phyloP scores from a whole-genome alignment of 208 protist genomes.

The Leptomonas pyrrhocoris region DNA sequence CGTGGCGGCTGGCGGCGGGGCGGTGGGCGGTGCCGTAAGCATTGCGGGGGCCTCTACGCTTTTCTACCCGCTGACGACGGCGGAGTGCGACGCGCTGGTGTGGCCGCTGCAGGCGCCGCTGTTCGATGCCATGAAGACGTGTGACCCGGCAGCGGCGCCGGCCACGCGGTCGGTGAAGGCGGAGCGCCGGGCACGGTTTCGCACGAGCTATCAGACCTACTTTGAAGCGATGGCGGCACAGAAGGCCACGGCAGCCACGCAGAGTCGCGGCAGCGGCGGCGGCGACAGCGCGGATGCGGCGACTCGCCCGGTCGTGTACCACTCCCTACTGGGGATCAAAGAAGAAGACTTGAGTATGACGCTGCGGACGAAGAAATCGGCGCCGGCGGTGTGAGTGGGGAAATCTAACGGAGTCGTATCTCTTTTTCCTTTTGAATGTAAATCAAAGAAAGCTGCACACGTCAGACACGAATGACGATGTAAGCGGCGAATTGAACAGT shows the following conservation, averaged over 20 bases:
- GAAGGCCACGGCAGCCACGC: slow-evolving; percentile 5
- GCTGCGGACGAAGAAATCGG: slow-evolving; percentile 18
- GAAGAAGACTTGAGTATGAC: slow-evolving; percentile 10
- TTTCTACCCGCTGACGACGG: slow-evolving; percentile 23
- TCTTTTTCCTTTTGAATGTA: too few species aligned
- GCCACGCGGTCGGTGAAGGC: slow-evolving; percentile 3
- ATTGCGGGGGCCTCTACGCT: slow-evolving; percentile 12
- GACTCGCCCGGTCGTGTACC: slow-evolving; percentile 3
- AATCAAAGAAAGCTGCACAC: too few species aligned
- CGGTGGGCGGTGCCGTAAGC: background rate
- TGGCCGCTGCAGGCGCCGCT: slow-evolving; percentile 15
- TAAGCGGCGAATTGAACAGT: too few species aligned
- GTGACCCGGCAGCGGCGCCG: background rate
- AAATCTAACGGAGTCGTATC: too few species aligned
- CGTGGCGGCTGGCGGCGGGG: background rate
- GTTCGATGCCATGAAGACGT: slow-evolving; percentile 14
- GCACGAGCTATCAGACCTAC: slow-evolving; percentile 16
- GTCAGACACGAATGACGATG: too few species aligned
- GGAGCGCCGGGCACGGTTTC: slow-evolving; percentile 10
- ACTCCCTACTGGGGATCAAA: slow-evolving; percentile 21
- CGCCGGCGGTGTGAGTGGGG: background rate
- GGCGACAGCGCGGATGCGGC: background rate
- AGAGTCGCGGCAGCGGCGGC: background rate
- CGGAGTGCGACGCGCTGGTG: slow-evolving; percentile 23
- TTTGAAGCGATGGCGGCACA: slow-evolving; percentile 20